Evolutionary conservation across 805 yeast genomes (phyloP), one percentile per base, ranked within the genome.

Genomic region (Cyberlindnera nakhonratchasimensis): DNA sequence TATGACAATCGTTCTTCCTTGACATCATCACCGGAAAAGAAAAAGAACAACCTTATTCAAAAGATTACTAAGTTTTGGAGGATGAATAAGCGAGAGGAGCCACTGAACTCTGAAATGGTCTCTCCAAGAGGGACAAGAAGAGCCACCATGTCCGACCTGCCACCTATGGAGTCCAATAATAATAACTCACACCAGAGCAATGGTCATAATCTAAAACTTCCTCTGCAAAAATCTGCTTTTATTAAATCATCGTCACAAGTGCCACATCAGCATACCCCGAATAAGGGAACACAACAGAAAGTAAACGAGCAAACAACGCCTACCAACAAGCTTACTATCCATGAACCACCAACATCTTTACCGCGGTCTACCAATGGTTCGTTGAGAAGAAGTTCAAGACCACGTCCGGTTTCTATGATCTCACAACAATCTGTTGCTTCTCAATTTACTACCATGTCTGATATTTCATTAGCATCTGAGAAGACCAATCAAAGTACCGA

Each of bases 351-450:
- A 48, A 42, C 66, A 39, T 55, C 56, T 18, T n/a, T 45, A 6
- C 29, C 38, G 1, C 43, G 51, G 12, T 37, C 48, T 11, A 34
- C 32, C 1, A 39, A 29, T 33, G 41, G 45, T 18, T 16, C 40
- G 19, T 18, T 39, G 26, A 29, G 40, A 22, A 37, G 29, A 23
- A 20, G 34, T 39, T 37, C 49, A 9, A 18, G 47, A 26, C 45
- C 55, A 22, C 61, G 82, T 37, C 81, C 82, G 4, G 65, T 68
- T 0, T 78, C 84, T 1, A 67, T 70, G 29, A 55, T 77, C 1
- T 78, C 83, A 0, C 72, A 75, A 18, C 69, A 70, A 40, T 74
- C 80, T 0, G 57, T 68, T 2, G 63, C 71, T n/a, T 73, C 78
- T 0, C 68, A 62, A 37, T 60, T 64, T 32, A 73, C 80, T 1